Evolutionary conservation across 768 basidiomycete genomes (phyloP), one percentile per base, ranked within the genome.

Genomic region (Boletus tylopilopsis): DNA sequence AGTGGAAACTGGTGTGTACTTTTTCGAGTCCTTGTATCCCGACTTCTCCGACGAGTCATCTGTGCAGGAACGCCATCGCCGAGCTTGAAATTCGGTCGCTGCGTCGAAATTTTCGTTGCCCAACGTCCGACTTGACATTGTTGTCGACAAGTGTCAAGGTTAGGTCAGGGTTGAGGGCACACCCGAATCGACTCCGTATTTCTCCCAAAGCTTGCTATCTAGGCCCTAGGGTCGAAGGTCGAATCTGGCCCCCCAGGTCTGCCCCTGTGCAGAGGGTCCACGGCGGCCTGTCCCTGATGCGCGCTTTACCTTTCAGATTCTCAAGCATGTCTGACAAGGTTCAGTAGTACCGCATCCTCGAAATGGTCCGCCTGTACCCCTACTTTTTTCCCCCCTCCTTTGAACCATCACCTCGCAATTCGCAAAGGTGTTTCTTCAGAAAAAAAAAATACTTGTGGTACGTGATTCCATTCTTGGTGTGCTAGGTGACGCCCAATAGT

Each of bases 151-250:
- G 13, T 13, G 15, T 34, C n/a, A 18, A 19, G 33, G 34, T 23
- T 29, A 25, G 37, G 44, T 19, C 25, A 34, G 25, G 56, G 45
- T 27, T 13, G 40, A 47, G 48, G 48, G 42, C 16, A 42, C n/a
- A 23, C n/a, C 11, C n/a, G n/a, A n/a, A 6, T 36, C 32, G 27
- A 50, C 30, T 12, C 24, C 23, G 42, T 22, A 18, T 37, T 34
- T 41, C 27, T 18, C 13, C 29, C 32, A 33, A 10, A 6, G 33
- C 12, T 5, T 16, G 7, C 15, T 15, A 21, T 33, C 42, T 42
- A 24, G n/a, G 35, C 18, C 6, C 21, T 13, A 15, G 42, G 24
- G 38, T 13, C 27, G 29, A 29, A 29, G 12, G 27, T 29, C 12
- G 11, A 29, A 29, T 29, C 13, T 13, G 29, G 12, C n/a, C n/a